These are phyloP conservation scores for Microthyrium microscopicum DNA, from an alignment of 2,329 filamentous ascomycete species.

Conservation along the genomic window DNA sequence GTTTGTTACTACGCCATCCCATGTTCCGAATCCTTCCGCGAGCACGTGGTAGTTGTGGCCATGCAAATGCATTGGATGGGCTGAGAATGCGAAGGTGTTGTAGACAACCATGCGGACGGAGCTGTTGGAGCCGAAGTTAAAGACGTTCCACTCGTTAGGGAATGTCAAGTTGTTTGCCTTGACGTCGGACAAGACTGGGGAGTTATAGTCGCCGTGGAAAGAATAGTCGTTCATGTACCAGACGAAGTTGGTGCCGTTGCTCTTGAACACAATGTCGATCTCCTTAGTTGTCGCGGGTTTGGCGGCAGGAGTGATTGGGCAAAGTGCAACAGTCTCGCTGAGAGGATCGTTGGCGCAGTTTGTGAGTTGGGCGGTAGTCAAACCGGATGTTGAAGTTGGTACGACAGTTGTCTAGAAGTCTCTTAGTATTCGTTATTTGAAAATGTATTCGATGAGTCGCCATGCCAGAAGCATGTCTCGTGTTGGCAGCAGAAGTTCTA, in stretches of 20 bases:
- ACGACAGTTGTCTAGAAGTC: slow-evolving; percentile 23
- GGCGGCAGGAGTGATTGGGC: slow-evolving; percentile 25
- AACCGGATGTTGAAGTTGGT: slow-evolving; percentile 31
- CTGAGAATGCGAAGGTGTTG: slow-evolving; percentile 13
- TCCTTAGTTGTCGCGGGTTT: slow-evolving; percentile 6
- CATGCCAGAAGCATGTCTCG: too few species aligned
- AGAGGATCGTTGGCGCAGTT: slow-evolving; percentile 43
- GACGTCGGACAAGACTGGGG: slow-evolving; percentile 19
- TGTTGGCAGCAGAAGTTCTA: too few species aligned
- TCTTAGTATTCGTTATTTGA: slow-evolving; percentile 12
- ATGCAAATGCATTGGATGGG: slow-evolving; percentile 36
- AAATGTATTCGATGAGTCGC: too few species aligned
- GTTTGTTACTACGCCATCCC: slow-evolving; percentile 22
- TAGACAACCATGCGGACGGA: slow-evolving; percentile 42
- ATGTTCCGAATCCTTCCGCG: slow-evolving; percentile 28
- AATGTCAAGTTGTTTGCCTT: slow-evolving; percentile 15
- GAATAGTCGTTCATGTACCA: slow-evolving; percentile 15
- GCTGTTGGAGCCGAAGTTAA: slow-evolving; percentile 34
- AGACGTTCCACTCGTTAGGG: slow-evolving; percentile 30
- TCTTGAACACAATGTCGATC: slow-evolving; percentile 14
- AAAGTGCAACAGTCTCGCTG: slow-evolving; percentile 33
- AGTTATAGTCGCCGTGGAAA: slow-evolving; percentile 22
- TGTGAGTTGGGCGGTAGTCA: slow-evolving; percentile 32
- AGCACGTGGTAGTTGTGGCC: slow-evolving; percentile 57
- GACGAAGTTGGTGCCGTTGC: slow-evolving; percentile 12